Percentiles rank a stretch among this genome's conserved stretches.
Conservation (phyloP, 768 basidiomycete genomes). For the Kwoniella botswanensis region DNA sequence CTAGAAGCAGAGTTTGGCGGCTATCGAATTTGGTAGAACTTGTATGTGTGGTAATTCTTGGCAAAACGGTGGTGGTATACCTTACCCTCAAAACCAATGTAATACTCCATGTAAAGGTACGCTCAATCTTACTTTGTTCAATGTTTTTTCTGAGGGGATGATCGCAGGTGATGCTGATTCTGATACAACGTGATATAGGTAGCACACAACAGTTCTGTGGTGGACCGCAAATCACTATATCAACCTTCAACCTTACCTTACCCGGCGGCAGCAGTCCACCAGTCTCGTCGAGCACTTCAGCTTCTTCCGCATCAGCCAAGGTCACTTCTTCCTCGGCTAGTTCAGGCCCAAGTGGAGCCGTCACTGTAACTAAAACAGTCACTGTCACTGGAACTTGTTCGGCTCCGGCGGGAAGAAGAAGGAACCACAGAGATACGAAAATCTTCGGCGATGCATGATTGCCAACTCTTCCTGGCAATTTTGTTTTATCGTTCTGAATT, state of each 20-base stretch:
- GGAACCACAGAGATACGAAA: slow-evolving; percentile 11
- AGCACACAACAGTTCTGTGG: slow-evolving; percentile 26
- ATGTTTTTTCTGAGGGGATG: not conserved
- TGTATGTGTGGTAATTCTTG: slow-evolving; percentile 26
- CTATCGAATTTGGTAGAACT: slow-evolving; percentile 14
- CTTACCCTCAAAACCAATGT: slow-evolving; percentile 20
- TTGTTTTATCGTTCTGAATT: not conserved
- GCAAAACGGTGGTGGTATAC: slow-evolving; percentile 20
- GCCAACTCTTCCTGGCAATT: too few species aligned
- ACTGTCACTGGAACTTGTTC: slow-evolving; percentile 22
- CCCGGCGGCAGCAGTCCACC: slow-evolving; percentile 4
- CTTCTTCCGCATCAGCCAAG: not conserved
- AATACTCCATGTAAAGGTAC: slow-evolving; percentile 21
- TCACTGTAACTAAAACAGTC: slow-evolving; percentile 31
- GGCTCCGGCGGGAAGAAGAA: slow-evolving; percentile 6
- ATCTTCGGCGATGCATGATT: not conserved
- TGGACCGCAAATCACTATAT: slow-evolving; percentile 12
- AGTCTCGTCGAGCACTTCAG: slow-evolving; percentile 2
- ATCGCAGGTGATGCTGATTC: not conserved
- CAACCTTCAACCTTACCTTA: slow-evolving; percentile 20
- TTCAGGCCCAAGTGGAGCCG: slow-evolving; percentile 18
- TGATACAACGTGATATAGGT: slow-evolving; percentile 9
- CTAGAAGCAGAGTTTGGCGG: slow-evolving; percentile 15
- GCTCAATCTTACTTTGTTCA: not conserved
- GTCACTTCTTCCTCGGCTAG: slow-evolving; percentile 13